Evolutionary conservation across 352 stramenopile genomes (phyloP).

Genomic region (Globisporangium carolinianum): DNA sequence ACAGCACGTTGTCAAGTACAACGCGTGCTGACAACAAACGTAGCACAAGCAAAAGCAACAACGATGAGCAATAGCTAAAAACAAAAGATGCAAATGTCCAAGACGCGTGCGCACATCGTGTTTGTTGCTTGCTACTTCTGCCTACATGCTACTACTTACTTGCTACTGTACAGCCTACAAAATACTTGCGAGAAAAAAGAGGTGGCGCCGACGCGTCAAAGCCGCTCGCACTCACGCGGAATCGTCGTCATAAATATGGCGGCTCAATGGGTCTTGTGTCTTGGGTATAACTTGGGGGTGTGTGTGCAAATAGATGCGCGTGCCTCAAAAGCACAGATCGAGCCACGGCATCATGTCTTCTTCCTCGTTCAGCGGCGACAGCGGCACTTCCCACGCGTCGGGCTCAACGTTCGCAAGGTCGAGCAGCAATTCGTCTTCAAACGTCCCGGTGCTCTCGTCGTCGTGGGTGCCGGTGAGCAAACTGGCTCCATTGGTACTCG

Average conservation of each 20-base stretch:
- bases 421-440: constrained; percentile 66
- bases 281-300: too few species aligned
- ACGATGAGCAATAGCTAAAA: too few species aligned
- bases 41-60: too few species aligned
- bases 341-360: constrained; percentile 83
- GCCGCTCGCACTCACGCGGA: too few species aligned
- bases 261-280: constrained; percentile 2
- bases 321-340: constrained; percentile 69
- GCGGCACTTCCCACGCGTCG: constrained; percentile 68
- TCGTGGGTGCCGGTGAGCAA: constrained; percentile 2
- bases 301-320: too few species aligned
- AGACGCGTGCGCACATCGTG: too few species aligned
- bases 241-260: constrained; percentile 30
- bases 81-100: too few species aligned
- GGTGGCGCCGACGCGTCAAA: too few species aligned
- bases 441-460: constrained; percentile 14
- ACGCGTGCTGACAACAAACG: too few species aligned
- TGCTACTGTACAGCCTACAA: neutral
- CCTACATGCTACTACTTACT: too few species aligned
- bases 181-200: neutral
- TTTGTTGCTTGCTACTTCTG: too few species aligned
- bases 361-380: constrained; percentile 77
- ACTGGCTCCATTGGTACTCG: constrained; percentile 15
- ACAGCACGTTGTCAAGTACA: too few species aligned
- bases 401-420: constrained; percentile 70